Evolutionary conservation across 176 grass and related monocot species (phyloP).

Genomic region (Avena sativa): DNA sequence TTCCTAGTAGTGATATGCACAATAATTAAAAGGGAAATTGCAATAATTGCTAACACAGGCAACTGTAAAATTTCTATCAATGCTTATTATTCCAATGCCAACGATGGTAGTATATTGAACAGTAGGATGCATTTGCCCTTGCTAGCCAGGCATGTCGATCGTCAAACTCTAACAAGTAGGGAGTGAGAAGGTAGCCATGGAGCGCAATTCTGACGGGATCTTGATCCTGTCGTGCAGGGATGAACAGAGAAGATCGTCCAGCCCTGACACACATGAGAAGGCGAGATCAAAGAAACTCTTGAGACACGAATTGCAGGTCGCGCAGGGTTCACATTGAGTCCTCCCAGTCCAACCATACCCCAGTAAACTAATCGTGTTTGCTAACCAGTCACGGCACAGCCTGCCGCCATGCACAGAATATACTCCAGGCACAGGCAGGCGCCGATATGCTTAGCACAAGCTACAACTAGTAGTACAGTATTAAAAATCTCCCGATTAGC

Average conservation of each 20-base stretch:
- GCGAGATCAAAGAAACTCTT: background rate
- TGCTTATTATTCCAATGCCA: too few species aligned
- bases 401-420: too few species aligned
- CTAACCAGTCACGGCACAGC: background rate
- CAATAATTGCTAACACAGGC: too few species aligned
- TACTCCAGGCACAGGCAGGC: background rate
- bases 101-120: too few species aligned
- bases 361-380: conserved; percentile 13
- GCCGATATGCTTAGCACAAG: background rate
- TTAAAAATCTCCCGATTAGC: background rate
- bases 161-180: too few species aligned
- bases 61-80: too few species aligned
- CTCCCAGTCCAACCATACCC: background rate
- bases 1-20: too few species aligned
- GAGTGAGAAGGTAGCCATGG: background rate
- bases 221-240: background rate
- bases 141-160: too few species aligned
- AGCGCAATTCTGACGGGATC: background rate
- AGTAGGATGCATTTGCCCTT: too few species aligned
- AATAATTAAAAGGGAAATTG: too few species aligned
- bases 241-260: background rate
- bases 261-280: background rate
- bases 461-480: background rate
- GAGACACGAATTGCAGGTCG: background rate
- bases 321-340: conserved; percentile 35